A percentile compares a stretch with the other conserved stretches of the same genome.
Evolutionary conservation across 768 basidiomycete species (phyloP).

Genomic region (Trametes punicea): DNA sequence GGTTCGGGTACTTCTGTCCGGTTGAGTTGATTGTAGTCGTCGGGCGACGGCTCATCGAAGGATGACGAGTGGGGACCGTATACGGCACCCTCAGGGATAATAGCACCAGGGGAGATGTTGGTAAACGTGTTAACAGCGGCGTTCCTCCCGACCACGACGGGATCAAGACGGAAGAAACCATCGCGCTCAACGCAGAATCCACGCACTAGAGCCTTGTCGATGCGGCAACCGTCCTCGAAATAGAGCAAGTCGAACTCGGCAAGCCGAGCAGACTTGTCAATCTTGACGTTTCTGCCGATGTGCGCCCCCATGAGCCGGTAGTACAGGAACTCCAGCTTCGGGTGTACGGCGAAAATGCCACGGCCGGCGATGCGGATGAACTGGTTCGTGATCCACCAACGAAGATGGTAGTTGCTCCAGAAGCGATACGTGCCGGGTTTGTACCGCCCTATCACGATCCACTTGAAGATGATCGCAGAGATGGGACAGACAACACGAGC

Average conservation of each 20-base stretch:
- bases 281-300: slow-evolving; percentile 40
- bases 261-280: slow-evolving; percentile 38
- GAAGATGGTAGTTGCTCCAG: slow-evolving; percentile 42
- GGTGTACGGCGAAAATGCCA: slow-evolving; percentile 41
- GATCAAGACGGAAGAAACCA: slow-evolving; percentile 41
- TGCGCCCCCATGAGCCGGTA: slow-evolving; percentile 44
- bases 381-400: slow-evolving; percentile 46
- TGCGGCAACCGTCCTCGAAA: slow-evolving; percentile 41
- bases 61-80: slow-evolving; percentile 49
- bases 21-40: slow-evolving; percentile 39
- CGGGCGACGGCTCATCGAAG: slow-evolving; percentile 37
- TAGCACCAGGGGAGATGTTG: slow-evolving; percentile 40
- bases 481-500: slow-evolving; percentile 38
- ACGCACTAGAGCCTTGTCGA: slow-evolving; percentile 39
- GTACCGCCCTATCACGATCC: slow-evolving; percentile 44
- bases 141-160: slow-evolving; percentile 36
- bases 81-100: slow-evolving; percentile 35
- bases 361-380: slow-evolving; percentile 38
- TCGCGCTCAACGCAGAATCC: slow-evolving; percentile 46
- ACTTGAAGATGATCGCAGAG: slow-evolving; percentile 42
- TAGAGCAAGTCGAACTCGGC: slow-evolving; percentile 46
- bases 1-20: slow-evolving; percentile 36
- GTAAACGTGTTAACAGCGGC: slow-evolving; percentile 44
- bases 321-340: slow-evolving; percentile 38
- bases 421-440: slow-evolving; percentile 23